phyloP scores from a whole-genome alignment of 2,329 filamentous ascomycete genomes.

The Chaetomium olivaceum region DNA sequence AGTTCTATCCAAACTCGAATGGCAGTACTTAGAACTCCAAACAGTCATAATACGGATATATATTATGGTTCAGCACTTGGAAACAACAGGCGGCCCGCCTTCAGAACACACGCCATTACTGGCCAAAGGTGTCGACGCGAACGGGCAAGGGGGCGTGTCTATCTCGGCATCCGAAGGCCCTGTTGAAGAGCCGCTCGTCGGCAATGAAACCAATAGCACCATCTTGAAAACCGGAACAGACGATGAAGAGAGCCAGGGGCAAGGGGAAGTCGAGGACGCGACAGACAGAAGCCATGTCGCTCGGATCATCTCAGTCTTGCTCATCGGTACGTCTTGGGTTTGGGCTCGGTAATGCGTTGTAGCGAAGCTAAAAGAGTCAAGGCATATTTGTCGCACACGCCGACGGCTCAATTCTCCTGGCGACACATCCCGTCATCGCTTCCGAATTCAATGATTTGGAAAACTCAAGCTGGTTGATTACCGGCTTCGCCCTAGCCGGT shows the following conservation, averaged over 20 bases:
- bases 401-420: conserved; percentile 65
- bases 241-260: conserved; percentile 24
- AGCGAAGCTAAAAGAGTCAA: conserved; percentile 23
- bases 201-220: neutral
- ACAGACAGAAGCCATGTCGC: conserved; percentile 20
- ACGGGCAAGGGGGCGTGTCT: neutral
- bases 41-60: neutral
- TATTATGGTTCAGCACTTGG: conserved; percentile 18
- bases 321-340: conserved; percentile 26
- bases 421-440: conserved; percentile 63
- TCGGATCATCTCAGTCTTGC: conserved; percentile 30
- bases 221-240: conserved; percentile 8
- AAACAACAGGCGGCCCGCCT: neutral
- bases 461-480: conserved; percentile 60
- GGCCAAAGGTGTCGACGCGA: neutral
- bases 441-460: conserved; percentile 60
- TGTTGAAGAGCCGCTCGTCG: neutral
- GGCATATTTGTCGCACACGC: conserved; percentile 67
- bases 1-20: neutral
- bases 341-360: neutral
- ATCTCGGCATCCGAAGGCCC: conserved; percentile 12
- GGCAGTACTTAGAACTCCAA: neutral
- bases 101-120: conserved; percentile 26
- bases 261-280: conserved; percentile 12
- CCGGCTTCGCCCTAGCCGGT: conserved; percentile 52